These are phyloP conservation scores for Penicillium paxilli DNA, from an alignment of 495 filamentous ascomycete species.

Conservation along the genomic window DNA sequence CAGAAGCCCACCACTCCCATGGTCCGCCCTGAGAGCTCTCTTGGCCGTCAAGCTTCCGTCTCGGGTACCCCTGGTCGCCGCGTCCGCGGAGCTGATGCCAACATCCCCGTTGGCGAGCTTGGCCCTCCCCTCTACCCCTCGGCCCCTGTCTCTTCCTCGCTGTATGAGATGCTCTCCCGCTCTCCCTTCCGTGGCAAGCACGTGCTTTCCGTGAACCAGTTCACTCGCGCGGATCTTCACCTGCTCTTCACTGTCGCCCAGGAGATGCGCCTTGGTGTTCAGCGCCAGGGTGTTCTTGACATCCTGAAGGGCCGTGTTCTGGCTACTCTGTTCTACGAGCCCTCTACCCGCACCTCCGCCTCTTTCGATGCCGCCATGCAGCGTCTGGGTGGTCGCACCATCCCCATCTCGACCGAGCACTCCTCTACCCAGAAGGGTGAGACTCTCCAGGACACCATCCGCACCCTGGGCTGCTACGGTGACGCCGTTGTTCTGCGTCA, in stretches of 20 bases:
- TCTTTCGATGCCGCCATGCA: constrained; percentile 99
- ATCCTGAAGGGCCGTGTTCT: constrained; percentile 83
- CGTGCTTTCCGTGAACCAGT: constrained; percentile 87
- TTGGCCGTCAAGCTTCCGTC: constrained; percentile 45
- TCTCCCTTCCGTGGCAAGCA: constrained; percentile 85
- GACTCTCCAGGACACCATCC: constrained; percentile 86
- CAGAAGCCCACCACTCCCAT: constrained; percentile 51
- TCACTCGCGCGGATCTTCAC: constrained; percentile 82
- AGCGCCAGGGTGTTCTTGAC: constrained; percentile 84
- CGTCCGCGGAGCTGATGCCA: constrained; percentile 26
- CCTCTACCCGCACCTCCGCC: constrained; percentile 90
- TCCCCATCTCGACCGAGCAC: constrained; percentile 73
- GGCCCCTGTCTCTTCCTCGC: constrained; percentile 53
- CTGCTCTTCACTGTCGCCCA: constrained; percentile 93
- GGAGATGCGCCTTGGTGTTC: constrained; percentile 92
- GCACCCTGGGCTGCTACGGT: constrained; percentile 89
- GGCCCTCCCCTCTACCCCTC: constrained; percentile 50
- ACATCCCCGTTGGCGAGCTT: constrained; percentile 49
- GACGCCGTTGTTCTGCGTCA: constrained; percentile 95
- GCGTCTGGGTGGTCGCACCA: constrained; percentile 81
- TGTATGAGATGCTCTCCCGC: constrained; percentile 69
- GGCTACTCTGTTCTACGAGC: constrained; percentile 94
- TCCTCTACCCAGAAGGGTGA: constrained; percentile 93
- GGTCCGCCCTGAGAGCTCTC: constrained; percentile 45
- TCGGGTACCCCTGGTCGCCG: constrained; percentile 41